Base-by-base conservation (phyloP, 108 stramenopile species). In the Pseudonitzschia pungens region DNA sequence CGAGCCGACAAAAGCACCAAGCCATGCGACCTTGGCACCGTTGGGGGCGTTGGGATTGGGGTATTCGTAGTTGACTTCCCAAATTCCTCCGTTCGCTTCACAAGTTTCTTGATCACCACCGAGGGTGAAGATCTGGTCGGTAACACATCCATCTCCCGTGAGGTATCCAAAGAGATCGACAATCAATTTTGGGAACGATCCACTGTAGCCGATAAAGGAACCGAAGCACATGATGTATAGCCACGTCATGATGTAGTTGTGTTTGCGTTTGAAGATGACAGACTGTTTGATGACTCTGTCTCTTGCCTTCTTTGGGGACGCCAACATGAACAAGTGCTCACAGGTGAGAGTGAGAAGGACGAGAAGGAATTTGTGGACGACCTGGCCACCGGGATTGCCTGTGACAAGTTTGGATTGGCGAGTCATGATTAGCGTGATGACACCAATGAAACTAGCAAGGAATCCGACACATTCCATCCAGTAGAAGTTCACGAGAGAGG, bases 141-240 rank as follows among this genome's bases (percentile, higher is more conserved):
- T 59, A 26, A 59, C 56, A 54, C 75, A 76, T 5, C 75, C 75
- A 59, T 76, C 69, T 28, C 36, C 75, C 10, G 14, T 53, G 28
- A 77, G 42, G 76, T 77, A 77, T 7, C 76, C 76, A 64, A 77
- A 77, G 1, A 77, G 27, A 32, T 77, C 76, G 20, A 43, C 42
- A 51, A 77, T 77, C 65, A 77, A 55, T 42, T 77, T 77, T 2
- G 76, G 76, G 71, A 77, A 77, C 4, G 71, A 51, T 32, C 76
- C 76, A 32, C 71, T 72, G 48, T 72, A 77, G 26, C 76, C 76
- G 65, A 77, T 77, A 40, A 77, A 77, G 60, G 52, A 55, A n/a
- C 76, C 76, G 45, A 77, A 77, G 28, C 71, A 77, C 76, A 77
- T 77, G 40, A 77, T 77, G 76, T 72, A 77, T 21, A 77, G 43